Evolutionary conservation across 108 stramenopile genomes (phyloP).

Genomic region (Fistulifera solaris): DNA sequence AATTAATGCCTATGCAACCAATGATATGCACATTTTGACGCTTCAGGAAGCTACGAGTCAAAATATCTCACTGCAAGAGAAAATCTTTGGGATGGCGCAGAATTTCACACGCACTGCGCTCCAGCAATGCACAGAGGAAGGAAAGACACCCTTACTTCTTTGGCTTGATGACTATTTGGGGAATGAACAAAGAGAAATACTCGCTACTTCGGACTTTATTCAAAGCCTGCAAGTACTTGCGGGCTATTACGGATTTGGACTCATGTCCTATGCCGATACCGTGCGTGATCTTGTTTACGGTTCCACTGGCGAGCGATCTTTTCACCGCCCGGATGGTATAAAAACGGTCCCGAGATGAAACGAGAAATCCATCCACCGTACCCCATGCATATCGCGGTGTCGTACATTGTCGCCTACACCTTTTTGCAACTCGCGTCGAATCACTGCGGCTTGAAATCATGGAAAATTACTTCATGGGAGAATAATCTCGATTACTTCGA

Average conservation of each 20-base stretch:
- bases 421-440: constrained; percentile 56
- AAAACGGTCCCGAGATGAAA: constrained; percentile 16
- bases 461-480: background rate
- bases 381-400: constrained; percentile 58
- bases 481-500: background rate
- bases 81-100: constrained; percentile 55
- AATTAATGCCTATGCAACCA: constrained; percentile 71
- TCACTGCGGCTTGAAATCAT: constrained; percentile 35
- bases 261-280: constrained; percentile 62
- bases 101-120: constrained; percentile 45
- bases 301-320: constrained; percentile 55
- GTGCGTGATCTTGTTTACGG: constrained; percentile 66
- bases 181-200: constrained; percentile 57
- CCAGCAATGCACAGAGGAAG: background rate
- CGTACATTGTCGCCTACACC: constrained; percentile 58
- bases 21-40: constrained; percentile 73
- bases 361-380: constrained; percentile 75
- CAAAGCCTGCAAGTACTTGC: constrained; percentile 48
- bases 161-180: constrained; percentile 78
- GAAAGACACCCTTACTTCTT: constrained; percentile 35
- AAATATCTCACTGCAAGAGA: constrained; percentile 46
- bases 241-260: constrained; percentile 59
- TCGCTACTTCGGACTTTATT: constrained; percentile 43
- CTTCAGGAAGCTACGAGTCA: constrained; percentile 27
- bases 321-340: constrained; percentile 47